Conservation (phyloP, 208 protist genomes). For the Vickermania ingenoplastis region DNA sequence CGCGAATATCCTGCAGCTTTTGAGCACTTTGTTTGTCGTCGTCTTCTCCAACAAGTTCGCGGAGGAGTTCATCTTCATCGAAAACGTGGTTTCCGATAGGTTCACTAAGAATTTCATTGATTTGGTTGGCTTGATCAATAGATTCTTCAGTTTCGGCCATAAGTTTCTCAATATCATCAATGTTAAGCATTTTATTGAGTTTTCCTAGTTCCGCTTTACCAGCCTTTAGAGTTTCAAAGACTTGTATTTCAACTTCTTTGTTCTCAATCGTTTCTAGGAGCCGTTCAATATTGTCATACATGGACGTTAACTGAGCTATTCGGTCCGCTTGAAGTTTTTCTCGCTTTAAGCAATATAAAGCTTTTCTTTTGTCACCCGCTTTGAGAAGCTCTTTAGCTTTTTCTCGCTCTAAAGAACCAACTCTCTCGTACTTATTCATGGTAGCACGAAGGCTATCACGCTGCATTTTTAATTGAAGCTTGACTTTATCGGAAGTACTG, state of each 20-base stretch:
- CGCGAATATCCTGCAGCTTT: constrained; percentile 4
- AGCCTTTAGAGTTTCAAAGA: constrained; percentile 48
- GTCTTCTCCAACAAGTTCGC: constrained; percentile 26
- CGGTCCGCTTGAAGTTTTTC: constrained; percentile 48
- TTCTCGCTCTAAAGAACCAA: constrained; percentile 33
- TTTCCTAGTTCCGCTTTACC: constrained; percentile 65
- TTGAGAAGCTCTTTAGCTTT: constrained; percentile 57
- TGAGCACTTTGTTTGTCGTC: constrained; percentile 1
- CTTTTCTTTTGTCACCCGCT: constrained; percentile 56
- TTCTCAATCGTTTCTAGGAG: constrained; percentile 76
- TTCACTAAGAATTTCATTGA: constrained; percentile 50
- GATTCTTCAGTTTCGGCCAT: constrained; percentile 70
- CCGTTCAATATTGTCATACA: constrained; percentile 73
- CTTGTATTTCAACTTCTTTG: constrained; percentile 59
- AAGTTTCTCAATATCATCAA: constrained; percentile 70
- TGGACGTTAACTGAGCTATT: constrained; percentile 42
- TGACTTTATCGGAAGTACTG: constrained; percentile 49
- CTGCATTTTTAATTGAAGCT: constrained; percentile 78
- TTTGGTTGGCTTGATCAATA: constrained; percentile 55
- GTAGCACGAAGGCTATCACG: constrained; percentile 60
- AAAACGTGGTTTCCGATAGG: constrained; percentile 21
- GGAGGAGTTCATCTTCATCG: constrained; percentile 61
- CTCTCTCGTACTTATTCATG: constrained; percentile 55
- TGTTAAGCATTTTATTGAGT: constrained; percentile 76
- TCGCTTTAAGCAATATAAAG: constrained; percentile 75